Conservation (phyloP, 1,284 basidiomycete species). For the Moesziomyces antarcticus region DNA sequence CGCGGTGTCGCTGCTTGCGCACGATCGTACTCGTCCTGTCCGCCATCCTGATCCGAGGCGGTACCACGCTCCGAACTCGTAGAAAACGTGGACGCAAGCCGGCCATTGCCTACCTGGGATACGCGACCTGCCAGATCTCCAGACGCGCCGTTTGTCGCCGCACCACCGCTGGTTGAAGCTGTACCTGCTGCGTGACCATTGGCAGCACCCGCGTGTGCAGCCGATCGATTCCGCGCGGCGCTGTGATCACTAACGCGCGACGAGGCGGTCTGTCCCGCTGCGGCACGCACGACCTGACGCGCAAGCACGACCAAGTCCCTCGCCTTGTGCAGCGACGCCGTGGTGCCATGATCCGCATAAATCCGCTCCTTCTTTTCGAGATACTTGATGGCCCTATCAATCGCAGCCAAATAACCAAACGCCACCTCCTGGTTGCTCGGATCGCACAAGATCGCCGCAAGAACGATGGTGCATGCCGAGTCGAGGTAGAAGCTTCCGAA, state of each 20-base stretch:
- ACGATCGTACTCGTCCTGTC: not conserved
- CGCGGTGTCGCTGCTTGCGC: not conserved
- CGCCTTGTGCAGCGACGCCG: slow-evolving; percentile 44
- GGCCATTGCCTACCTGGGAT: slow-evolving; percentile 7
- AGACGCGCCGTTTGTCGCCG: not conserved
- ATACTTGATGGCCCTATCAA: slow-evolving; percentile 47
- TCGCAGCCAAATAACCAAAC: slow-evolving; percentile 38
- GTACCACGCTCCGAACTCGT: slow-evolving; percentile 41
- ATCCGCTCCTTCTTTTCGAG: slow-evolving; percentile 44
- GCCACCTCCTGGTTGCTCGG: slow-evolving; percentile 43
- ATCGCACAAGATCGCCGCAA: slow-evolving; percentile 43
- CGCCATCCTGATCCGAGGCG: slow-evolving; percentile 7
- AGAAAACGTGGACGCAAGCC: slow-evolving; percentile 28
- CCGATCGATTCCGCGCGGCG: slow-evolving; percentile 7
- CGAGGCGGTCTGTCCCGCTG: slow-evolving; percentile 33
- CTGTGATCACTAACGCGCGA: slow-evolving; percentile 19
- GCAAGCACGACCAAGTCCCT: slow-evolving; percentile 41
- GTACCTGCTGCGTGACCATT: slow-evolving; percentile 1
- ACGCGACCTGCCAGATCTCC: slow-evolving; percentile 4
- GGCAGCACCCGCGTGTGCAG: slow-evolving; percentile 4
- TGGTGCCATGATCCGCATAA: slow-evolving; percentile 44
- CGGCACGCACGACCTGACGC: slow-evolving; percentile 40
- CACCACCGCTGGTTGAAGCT: not conserved
- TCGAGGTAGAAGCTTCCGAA: slow-evolving; percentile 51
- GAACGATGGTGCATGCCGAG: slow-evolving; percentile 40